A percentile compares a stretch with the other conserved stretches of the same genome.
Conservation (phyloP, 2,329 filamentous ascomycete species). For the Coniochaeta sp. region DNA sequence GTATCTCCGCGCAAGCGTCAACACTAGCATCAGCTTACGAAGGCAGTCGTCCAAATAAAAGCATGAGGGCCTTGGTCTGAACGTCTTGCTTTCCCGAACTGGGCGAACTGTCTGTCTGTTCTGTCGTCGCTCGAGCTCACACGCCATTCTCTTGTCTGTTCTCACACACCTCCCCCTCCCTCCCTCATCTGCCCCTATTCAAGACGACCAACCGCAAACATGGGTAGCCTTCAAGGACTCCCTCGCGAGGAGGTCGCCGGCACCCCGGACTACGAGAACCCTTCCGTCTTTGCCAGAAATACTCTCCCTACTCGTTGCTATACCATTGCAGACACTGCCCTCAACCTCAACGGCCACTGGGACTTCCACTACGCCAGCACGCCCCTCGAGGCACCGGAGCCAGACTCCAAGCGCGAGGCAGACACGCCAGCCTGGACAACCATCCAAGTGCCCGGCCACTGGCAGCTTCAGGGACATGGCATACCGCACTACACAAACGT, state of each 20-base stretch:
- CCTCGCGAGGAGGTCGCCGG: constrained; percentile 25
- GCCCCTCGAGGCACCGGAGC: constrained; percentile 37
- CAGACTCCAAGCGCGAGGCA: constrained; percentile 12
- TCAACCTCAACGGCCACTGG: constrained; percentile 50
- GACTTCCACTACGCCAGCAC: constrained; percentile 43
- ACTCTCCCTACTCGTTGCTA: constrained; percentile 45
- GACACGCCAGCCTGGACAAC: constrained; percentile 31
- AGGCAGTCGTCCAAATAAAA: background rate
- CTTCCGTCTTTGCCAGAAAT: constrained; percentile 44
- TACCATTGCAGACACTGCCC: constrained; percentile 39
- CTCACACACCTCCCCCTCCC: no score
- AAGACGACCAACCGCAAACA: background rate
- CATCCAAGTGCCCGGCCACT: constrained; percentile 59
- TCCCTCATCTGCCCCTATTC: background rate
- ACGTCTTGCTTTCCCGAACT: background rate
- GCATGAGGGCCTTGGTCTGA: background rate
- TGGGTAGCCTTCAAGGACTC: constrained; percentile 14
- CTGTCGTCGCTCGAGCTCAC: no score
- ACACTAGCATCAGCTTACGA: background rate
- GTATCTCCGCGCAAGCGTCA: background rate
- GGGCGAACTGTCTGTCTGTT: background rate
- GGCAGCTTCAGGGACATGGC: constrained; percentile 64
- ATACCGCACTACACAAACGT: constrained; percentile 64
- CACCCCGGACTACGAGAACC: constrained; percentile 41
- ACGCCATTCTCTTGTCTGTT: no score